These are phyloP conservation scores for Pleodorina starrii DNA, from an alignment of 139 green algal species.

Conservation along the genomic window DNA sequence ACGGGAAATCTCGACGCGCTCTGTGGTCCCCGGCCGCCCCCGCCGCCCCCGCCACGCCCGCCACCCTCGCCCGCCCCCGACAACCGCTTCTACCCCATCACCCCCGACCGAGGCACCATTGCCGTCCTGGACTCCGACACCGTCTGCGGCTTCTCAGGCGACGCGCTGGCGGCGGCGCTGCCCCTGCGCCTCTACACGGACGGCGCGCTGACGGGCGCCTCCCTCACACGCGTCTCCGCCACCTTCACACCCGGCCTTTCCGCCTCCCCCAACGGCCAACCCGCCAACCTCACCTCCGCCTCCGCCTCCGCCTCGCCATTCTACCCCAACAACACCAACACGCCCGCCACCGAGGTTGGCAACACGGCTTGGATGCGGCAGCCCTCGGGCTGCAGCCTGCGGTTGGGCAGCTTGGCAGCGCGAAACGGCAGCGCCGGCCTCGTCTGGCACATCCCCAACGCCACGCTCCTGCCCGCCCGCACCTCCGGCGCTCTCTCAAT, in stretches of 20 bases:
- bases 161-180: neutral
- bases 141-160: constrained; percentile 1
- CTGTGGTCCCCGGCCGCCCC: constrained; percentile 24
- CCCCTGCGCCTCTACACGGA: constrained; percentile 21
- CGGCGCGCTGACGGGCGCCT: neutral
- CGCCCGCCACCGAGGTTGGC: neutral
- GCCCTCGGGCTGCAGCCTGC: constrained; percentile 40
- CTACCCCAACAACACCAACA: neutral
- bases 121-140: constrained; percentile 24
- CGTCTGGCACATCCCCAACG: neutral
- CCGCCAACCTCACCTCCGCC: neutral
- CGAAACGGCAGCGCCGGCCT: neutral
- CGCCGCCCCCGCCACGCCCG: neutral
- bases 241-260: constrained; percentile 3
- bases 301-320: neutral
- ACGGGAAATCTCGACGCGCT: neutral
- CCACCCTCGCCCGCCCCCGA: constrained; percentile 8
- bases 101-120: constrained; percentile 15
- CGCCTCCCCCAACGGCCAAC: neutral
- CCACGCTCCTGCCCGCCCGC: neutral
- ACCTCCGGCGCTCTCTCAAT: neutral
- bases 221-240: neutral
- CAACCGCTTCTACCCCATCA: constrained; percentile 32
- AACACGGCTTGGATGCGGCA: constrained; percentile 32
- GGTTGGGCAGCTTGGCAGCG: neutral